Evolutionary conservation across 495 filamentous ascomycete species (phyloP).

Genomic region (Penicillium steckii): DNA sequence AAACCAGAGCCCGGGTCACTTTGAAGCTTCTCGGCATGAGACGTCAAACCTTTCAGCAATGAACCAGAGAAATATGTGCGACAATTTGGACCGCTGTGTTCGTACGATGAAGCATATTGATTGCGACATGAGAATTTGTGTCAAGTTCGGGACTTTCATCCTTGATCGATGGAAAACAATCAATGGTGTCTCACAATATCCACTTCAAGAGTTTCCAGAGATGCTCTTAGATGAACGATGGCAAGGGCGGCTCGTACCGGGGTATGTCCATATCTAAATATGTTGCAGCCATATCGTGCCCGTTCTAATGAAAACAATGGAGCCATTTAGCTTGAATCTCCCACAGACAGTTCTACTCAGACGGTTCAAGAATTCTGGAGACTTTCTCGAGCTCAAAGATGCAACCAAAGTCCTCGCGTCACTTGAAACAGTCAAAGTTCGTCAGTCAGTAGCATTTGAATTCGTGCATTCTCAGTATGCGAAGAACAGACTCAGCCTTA

Average conservation of each 20-base stretch:
- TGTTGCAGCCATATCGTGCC: too few relatives aligned
- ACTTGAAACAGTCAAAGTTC: slow-evolving; percentile 25
- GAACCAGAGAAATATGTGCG: slow-evolving; percentile 16
- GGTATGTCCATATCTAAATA: slow-evolving; percentile 26
- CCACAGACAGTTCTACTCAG: background rate
- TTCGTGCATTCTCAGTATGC: slow-evolving; percentile 23
- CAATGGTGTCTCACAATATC: slow-evolving; percentile 32
- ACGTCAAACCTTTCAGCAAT: background rate
- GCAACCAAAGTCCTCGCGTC: slow-evolving; percentile 25
- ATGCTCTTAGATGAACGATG: slow-evolving; percentile 43
- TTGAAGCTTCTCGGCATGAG: background rate
- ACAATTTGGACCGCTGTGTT: slow-evolving; percentile 29
- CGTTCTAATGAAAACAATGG: background rate
- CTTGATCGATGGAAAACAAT: slow-evolving; percentile 42
- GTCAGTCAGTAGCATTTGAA: slow-evolving; percentile 43
- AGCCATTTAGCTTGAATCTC: background rate
- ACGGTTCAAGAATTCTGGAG: slow-evolving; percentile 16
- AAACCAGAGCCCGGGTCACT: background rate
- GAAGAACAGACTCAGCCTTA: slow-evolving; percentile 32
- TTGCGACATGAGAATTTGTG: slow-evolving; percentile 50
- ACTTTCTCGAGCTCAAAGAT: slow-evolving; percentile 50
- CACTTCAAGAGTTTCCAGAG: slow-evolving; percentile 48
- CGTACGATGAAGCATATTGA: slow-evolving; percentile 29
- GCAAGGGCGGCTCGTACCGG: slow-evolving; percentile 36
- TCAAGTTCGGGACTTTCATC: slow-evolving; percentile 55